Evolutionary conservation across 2,329 filamentous ascomycete species (phyloP), one percentile per base, ranked within the genome.

Genomic region (Cladosporium sp.): DNA sequence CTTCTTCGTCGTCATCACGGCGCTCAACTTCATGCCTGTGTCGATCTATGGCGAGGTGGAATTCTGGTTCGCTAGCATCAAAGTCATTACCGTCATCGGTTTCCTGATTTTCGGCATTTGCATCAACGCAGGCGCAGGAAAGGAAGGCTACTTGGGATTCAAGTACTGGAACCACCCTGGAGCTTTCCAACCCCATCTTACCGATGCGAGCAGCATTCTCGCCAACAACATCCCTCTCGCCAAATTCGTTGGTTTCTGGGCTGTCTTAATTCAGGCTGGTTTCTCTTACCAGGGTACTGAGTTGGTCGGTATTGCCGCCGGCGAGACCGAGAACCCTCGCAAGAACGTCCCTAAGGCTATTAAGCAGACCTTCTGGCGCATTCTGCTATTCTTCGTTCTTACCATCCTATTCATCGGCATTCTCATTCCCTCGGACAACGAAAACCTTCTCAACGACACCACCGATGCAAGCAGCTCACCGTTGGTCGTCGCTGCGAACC

Each of bases 401-500:
- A 75, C 73, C 18, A 69, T 78, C 65, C 73, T 76, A 66, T 75
- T 77, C 68, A 73, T 77, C 39, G 76, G 76, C 14, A 67, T 77
- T 8, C 66, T 77, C n/a, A 69, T 77, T 10, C 76, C 75, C 7
- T 74, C 73, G 65, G 70, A 76, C 70, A 76, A 78, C 67, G 54
- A 69, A 5, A 63, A 70, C 58, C 77, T 82, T 7, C 73, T 82
- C 30, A 75, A 71, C 23, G 76, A 72, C 48, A 73, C 71, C 57
- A 78, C 77, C 59, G 75, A 78, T 67, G 80, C 79, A 49, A 82
- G 84, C 7, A 82, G 84, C 4, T 88, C 85, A 0, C 89, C 89
- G 0, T 90, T 91, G 71, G 88, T 91, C 66, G 85, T 91, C 69
- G 85, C 86, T 26, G 86, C 88, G 66, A 78, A 85, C 67, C 81